Percentiles rank a stretch among this genome's conserved stretches.
Conservation (phyloP, 1,284 basidiomycete genomes). For the Apiotrichum brassicae region DNA sequence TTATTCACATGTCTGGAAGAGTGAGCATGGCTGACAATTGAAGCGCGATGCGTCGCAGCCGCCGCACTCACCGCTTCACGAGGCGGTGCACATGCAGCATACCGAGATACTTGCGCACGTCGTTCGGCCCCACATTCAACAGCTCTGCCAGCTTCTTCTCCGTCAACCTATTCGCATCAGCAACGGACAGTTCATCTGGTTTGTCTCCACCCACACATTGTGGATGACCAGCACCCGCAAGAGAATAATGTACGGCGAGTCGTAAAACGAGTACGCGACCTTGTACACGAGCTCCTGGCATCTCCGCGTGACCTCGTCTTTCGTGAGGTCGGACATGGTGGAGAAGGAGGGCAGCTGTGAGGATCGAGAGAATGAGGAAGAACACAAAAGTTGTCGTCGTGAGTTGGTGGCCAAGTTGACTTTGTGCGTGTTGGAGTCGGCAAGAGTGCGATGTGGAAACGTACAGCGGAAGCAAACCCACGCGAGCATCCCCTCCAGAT, state of each 20-base stretch:
- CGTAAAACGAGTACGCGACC: constrained; percentile 90
- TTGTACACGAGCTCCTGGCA: constrained; percentile 68
- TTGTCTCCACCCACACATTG: constrained; percentile 63
- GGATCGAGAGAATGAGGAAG: too few relatives aligned
- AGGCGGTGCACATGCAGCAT: constrained; percentile 78
- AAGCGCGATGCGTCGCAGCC: neutral
- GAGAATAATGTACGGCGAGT: constrained; percentile 81
- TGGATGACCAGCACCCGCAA: constrained; percentile 87
- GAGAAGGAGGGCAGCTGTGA: too few relatives aligned
- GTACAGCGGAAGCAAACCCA: too few relatives aligned
- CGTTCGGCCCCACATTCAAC: constrained; percentile 83
- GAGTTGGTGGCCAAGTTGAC: too few relatives aligned
- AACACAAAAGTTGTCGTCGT: too few relatives aligned
- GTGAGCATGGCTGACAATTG: too few relatives aligned
- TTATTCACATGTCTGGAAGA: constrained; percentile 42
- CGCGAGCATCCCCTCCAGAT: too few relatives aligned
- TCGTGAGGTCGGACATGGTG: constrained; percentile 21
- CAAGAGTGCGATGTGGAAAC: too few relatives aligned
- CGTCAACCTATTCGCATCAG: constrained; percentile 18
- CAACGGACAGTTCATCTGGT: neutral
- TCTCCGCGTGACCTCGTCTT: constrained; percentile 29
- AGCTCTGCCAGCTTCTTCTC: constrained; percentile 67
- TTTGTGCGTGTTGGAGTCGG: too few relatives aligned
- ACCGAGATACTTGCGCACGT: constrained; percentile 85
- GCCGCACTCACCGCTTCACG: constrained; percentile 63